phyloP scores from a whole-genome alignment of 169 alveolate species.

The Eimeria sp. region DNA sequence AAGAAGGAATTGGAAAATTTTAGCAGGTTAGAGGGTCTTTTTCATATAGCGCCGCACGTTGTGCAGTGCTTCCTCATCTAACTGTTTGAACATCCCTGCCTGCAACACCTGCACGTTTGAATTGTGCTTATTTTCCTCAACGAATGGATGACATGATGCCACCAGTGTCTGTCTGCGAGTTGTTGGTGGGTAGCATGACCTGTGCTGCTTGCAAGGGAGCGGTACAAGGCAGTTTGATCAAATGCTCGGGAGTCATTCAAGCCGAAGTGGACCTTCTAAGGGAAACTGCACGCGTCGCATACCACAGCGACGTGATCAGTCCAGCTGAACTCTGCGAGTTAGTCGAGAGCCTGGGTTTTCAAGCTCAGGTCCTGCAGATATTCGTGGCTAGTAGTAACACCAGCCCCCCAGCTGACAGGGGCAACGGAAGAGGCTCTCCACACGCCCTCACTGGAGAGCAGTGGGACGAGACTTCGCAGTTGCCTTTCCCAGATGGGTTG shows the following conservation, averaged over 20 bases:
- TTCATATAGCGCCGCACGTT: background rate
- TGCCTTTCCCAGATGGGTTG: background rate
- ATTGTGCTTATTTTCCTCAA: background rate
- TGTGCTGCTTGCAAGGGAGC: constrained; percentile 77
- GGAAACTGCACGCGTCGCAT: constrained; percentile 47
- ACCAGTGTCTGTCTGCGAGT: constrained; percentile 47
- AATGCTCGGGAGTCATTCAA: constrained; percentile 6
- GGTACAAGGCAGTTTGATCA: constrained; percentile 22
- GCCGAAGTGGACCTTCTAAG: constrained; percentile 60
- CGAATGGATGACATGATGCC: background rate
- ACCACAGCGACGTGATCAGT: background rate
- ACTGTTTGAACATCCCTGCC: background rate
- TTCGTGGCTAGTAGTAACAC: constrained; percentile 16
- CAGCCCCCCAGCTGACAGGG: background rate
- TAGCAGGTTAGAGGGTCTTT: background rate
- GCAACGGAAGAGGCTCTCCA: background rate
- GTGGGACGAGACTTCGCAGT: background rate
- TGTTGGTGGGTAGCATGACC: constrained; percentile 75
- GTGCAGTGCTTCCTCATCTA: background rate
- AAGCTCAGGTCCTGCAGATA: constrained; percentile 33
- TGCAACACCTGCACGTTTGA: background rate
- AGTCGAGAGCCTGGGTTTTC: constrained; percentile 60
- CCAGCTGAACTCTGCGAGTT: constrained; percentile 57
- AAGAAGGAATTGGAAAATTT: background rate
- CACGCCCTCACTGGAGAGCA: background rate